Base-by-base conservation (phyloP, 1,284 basidiomycete species). In the Microstroma glucosiphilum region DNA sequence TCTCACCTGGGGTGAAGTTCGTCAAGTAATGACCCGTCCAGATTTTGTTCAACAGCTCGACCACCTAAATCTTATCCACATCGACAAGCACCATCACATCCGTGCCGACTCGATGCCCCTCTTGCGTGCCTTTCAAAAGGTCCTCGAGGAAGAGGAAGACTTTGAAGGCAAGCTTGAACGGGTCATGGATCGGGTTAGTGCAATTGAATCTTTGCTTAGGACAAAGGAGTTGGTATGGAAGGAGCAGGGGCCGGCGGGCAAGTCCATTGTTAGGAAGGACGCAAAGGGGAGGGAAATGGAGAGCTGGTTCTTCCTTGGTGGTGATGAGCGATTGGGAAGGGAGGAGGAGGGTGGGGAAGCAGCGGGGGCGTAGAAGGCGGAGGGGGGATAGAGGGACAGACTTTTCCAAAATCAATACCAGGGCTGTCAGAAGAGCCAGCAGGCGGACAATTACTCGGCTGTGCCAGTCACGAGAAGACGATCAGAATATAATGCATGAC, bases 11-110 rank as follows among this genome's bases (percentile, higher is more conserved):
- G 74, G 70, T 26, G 73, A 76, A 58, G 69, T 68, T 17, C 62
- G 74, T 11, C 74, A 76, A 60, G 65, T 71, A 40, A 76, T 76
- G 74, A 76, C 74, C 0, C 65, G 74, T 19, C 74, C 74, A 6
- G 74, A 76, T 57, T 76, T 60, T 40, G 66, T 73, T 59, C 63
- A 60, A 60, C 66, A 71, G 59, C 66, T 73, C 2, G 71, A 73
- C 54, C 71, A 70, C 43, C 64, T 71, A 61, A 73, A 73, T 57
- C 41, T 66, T 11, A 63, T 61, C n/a, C 40, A 56, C 60, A 56
- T 64, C 30, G 49, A 76, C 54, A 64, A 70, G 9, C 71, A 73
- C 54, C 74, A 76, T 57, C 69, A 70, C 48, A 70, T 76, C 57
- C 66, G 69, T 6, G 69, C 74, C 25, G 71, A 76, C 51, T 70